Percentiles rank a stretch among this genome's conserved stretches.
Conservation (phyloP, 2,329 filamentous ascomycete species). For the Fusarium palustre region DNA sequence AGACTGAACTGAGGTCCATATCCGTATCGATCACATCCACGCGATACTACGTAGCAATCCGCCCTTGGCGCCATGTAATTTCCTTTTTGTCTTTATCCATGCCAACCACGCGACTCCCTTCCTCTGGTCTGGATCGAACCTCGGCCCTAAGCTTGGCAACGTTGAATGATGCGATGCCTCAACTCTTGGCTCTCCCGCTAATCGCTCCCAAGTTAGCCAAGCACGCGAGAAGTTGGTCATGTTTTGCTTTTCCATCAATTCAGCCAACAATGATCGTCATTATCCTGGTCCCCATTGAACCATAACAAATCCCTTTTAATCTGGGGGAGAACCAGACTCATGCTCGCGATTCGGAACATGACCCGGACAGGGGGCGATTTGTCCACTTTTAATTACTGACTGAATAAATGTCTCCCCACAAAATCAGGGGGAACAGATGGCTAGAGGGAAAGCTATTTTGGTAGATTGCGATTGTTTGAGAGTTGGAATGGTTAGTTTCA, state of each 20-base stretch:
- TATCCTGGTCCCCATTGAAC: conserved; percentile 18
- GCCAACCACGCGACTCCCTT: conserved; percentile 19
- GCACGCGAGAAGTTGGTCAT: not conserved
- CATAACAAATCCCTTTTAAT: conserved; percentile 19
- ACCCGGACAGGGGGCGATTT: conserved; percentile 12
- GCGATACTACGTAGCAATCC: not conserved
- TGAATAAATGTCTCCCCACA: conserved; percentile 32
- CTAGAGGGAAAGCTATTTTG: not conserved
- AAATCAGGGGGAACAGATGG: conserved; percentile 21
- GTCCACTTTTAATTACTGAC: conserved; percentile 42
- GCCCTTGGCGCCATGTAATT: conserved; percentile 16
- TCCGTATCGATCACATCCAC: not conserved
- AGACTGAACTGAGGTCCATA: not conserved
- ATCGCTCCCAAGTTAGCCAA: conserved; percentile 11
- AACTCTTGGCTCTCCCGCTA: conserved; percentile 13
- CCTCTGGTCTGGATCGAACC: not conserved
- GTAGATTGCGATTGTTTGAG: conserved; percentile 28
- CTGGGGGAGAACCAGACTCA: conserved; percentile 16
- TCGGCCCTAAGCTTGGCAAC: conserved; percentile 22
- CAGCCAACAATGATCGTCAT: conserved; percentile 23
- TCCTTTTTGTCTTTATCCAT: conserved; percentile 18
- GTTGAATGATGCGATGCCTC: not conserved
- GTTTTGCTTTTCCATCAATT: conserved; percentile 11
- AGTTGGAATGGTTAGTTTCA: conserved; percentile 39
- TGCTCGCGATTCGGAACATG: conserved; percentile 1